Conservation (phyloP, 352 stramenopile genomes). For the Elongisporangium senticosum region DNA sequence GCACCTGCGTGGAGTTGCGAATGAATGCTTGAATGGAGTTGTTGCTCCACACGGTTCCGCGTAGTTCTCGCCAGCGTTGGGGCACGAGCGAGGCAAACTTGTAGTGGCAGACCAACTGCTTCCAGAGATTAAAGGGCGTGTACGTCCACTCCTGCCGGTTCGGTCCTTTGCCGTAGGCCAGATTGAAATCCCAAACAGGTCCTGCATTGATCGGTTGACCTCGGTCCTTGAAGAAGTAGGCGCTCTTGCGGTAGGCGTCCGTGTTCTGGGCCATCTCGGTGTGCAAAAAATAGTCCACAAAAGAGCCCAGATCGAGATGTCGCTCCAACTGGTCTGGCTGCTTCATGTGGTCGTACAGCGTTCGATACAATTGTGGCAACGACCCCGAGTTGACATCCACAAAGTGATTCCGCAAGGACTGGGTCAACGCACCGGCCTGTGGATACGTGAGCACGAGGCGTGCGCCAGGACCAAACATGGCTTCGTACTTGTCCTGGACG, state of each 20-base stretch:
- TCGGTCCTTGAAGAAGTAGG: constrained; percentile 40
- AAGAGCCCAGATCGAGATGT: constrained; percentile 29
- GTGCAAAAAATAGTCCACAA: constrained; percentile 37
- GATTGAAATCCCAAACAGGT: constrained; percentile 35
- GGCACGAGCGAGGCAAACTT: constrained; percentile 24
- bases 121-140: constrained; percentile 19
- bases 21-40: constrained; percentile 18
- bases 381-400: constrained; percentile 17
- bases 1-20: constrained; percentile 6
- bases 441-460: constrained; percentile 23
- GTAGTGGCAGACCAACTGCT: constrained; percentile 32
- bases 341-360: constrained; percentile 33
- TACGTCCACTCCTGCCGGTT: constrained; percentile 23
- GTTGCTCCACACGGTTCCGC: constrained; percentile 18
- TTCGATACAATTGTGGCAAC: constrained; percentile 22
- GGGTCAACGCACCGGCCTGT: constrained; percentile 10
- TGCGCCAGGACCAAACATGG: constrained; percentile 22
- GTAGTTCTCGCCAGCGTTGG: constrained; percentile 25
- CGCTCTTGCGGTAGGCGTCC: constrained; percentile 26
- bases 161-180: constrained; percentile 24
- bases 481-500: constrained; percentile 25
- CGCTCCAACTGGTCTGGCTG: constrained; percentile 10
- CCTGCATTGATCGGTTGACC: constrained; percentile 28
- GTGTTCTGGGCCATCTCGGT: constrained; percentile 35
- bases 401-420: constrained; percentile 33